phyloP scores from a whole-genome alignment of 2,329 filamentous ascomycete species.

The Harringtonia lauricola region DNA sequence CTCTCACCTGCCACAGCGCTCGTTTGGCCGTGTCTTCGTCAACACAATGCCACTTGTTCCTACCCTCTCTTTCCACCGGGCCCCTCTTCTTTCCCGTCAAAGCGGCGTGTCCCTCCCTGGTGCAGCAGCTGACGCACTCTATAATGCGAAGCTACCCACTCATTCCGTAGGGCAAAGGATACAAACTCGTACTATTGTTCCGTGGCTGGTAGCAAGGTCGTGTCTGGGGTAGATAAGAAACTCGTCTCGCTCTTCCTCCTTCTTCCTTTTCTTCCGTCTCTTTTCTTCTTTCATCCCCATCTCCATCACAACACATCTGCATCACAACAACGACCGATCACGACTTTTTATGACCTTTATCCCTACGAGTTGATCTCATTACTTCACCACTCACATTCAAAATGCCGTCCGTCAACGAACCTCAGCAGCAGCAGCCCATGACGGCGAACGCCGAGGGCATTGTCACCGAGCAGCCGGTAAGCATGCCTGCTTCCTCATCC shows the following conservation, averaged over 20 bases:
- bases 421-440: slow-evolving; percentile 21
- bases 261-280: background rate
- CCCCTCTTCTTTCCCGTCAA: too few relatives aligned
- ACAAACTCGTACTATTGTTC: too few relatives aligned
- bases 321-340: background rate
- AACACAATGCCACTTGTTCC: too few relatives aligned
- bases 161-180: too few relatives aligned
- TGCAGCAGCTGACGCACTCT: too few relatives aligned
- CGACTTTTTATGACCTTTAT: background rate
- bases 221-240: slow-evolving; percentile 3
- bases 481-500: background rate
- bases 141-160: too few relatives aligned
- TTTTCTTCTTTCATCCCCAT: background rate
- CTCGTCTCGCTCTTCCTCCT: background rate
- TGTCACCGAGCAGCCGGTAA: slow-evolving; percentile 20
- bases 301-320: background rate
- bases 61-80: too few relatives aligned
- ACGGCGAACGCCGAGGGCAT: slow-evolving; percentile 14
- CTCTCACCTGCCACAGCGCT: too few relatives aligned
- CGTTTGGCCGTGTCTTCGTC: too few relatives aligned
- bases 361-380: slow-evolving; percentile 1
- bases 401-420: slow-evolving; percentile 18
- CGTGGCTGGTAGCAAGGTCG: too few relatives aligned
- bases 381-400: slow-evolving; percentile 4
- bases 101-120: too few relatives aligned